phyloP scores from a whole-genome alignment of 1,284 basidiomycete genomes.

The Grifola frondosa region DNA sequence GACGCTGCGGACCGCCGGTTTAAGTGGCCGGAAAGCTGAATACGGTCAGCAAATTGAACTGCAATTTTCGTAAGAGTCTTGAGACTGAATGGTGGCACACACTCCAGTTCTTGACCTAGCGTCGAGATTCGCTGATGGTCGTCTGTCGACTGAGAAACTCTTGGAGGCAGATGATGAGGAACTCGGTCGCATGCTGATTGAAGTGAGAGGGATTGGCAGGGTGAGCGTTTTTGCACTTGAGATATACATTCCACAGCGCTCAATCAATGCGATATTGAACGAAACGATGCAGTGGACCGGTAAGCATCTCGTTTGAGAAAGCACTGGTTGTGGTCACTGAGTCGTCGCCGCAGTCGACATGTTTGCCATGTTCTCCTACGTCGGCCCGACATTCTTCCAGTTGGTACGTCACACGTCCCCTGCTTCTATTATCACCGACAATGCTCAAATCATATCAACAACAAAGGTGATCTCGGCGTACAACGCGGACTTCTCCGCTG shows the following conservation, averaged over 20 bases:
- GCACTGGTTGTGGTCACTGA: neutral
- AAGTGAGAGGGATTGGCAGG: slow-evolving; percentile 78
- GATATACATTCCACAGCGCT: no score
- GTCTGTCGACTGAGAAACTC: slow-evolving; percentile 72
- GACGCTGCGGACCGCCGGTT: slow-evolving; percentile 66
- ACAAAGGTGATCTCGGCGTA: slow-evolving; percentile 83
- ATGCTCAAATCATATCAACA: slow-evolving; percentile 5
- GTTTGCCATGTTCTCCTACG: slow-evolving; percentile 89
- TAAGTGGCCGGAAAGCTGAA: slow-evolving; percentile 82
- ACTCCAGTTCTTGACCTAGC: slow-evolving; percentile 74
- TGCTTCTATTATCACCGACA: neutral
- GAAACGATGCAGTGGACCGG: slow-evolving; percentile 38
- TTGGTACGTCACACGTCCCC: slow-evolving; percentile 47
- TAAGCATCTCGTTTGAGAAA: slow-evolving; percentile 19
- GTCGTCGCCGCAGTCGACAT: slow-evolving; percentile 62
- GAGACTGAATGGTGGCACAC: neutral
- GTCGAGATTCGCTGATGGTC: slow-evolving; percentile 72
- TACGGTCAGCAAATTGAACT: slow-evolving; percentile 56
- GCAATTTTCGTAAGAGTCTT: neutral
- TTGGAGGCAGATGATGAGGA: slow-evolving; percentile 72
- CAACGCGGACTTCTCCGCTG: slow-evolving; percentile 78
- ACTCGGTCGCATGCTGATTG: slow-evolving; percentile 71
- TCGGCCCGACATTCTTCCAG: slow-evolving; percentile 79
- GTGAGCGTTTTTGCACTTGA: slow-evolving; percentile 44
- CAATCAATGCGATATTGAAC: no score